Base-by-base conservation (phyloP, 768 basidiomycete species). In the Trametes cingulata region DNA sequence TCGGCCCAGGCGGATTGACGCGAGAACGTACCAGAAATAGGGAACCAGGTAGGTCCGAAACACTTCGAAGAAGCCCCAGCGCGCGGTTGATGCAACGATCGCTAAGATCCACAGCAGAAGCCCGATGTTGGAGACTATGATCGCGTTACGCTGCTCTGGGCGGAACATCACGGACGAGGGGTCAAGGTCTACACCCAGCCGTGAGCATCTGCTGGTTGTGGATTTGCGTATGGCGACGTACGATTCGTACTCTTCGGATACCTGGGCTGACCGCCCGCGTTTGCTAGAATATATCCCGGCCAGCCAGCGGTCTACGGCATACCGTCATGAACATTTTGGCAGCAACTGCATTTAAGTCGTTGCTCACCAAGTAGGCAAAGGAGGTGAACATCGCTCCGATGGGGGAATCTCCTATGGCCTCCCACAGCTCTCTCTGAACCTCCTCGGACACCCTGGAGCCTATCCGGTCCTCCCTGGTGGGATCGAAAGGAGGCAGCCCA, bases 361-460 rank as follows among this genome's bases (percentile, higher is more conserved):
- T 46, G 73, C 79, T 40, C 61, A 89, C 88, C 65, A 91, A 71
- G 69, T 90, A 91, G 19, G 76, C 74, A 41, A 79, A 80, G 43
- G 82, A 72, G 19, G 75, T 76, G 1, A 84, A 56, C 24, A 82
- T 71, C 40, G 88, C 84, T 62, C 83, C 85, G 39, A 97, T 79
- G 10, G 96, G 95, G 9, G 93, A 92, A 74, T 98, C 96, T 40
- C 91, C 92, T 39, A 98, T 73, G 40, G 95, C 91, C 57, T 98
- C 95, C 77, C 80, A 83, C 3, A 95, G 74, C 69, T 91, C 90
- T 60, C 80, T 79, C 75, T 83, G 84, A 45, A 91, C 81, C 62
- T 88, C 83, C 46, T 83, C 79, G 12, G 83, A 73, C 6, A 93
- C 82, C 52, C 80, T 83, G 10, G 84, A 79, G 36, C 91, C 91